Base-by-base conservation (phyloP, 805 yeast species). In the Lachancea mirantina region DNA sequence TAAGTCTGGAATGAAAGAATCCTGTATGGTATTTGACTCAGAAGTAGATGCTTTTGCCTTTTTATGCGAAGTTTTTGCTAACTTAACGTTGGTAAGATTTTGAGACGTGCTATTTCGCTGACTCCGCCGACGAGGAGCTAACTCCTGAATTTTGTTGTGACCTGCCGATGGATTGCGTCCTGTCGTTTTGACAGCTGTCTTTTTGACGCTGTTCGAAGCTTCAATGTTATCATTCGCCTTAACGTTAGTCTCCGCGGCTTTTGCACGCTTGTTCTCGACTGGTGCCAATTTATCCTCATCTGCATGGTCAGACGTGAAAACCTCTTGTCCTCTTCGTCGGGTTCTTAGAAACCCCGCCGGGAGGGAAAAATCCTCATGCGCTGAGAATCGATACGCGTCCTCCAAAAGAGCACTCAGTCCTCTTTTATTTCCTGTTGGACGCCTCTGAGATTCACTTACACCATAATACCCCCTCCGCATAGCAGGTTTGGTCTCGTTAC, bases 311-410 rank as follows among this genome's bases (percentile, higher is more conserved):
- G n/a, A n/a, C n/a, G n/a, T n/a, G n/a, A n/a, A n/a, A 15, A 9
- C 4, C 14, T 5, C 19, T 5, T 13, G 3, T 10, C 16, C 25
- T 8, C 11, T 20, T 28, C 13, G 4, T 27, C 42, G 42, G 2
- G 23, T 36, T 34, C 56, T 45, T 26, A 50, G 30, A 29, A 49
- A 56, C 2, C 47, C 32, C 6, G 31, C 32, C 5, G 60, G 60
- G 27, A 55, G 36, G 4, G 44, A 26, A 26, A 38, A 47, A 8
- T 48, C 57, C 26, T 38, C 41, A n/a, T 39, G 40, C 3, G 58
- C 45, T 26, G 50, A 44, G 26, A 47, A 55, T 16, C 40, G 45
- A 22, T 23, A 49, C 1, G 59, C 54, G 17, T 52, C 61, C 18
- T 52, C 46, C 11, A 56, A 29, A 15, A 55, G 33, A n/a, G n/a